Base-by-base conservation (phyloP, 2,329 filamentous ascomycete genomes). In the Lecanosticta acicola region DNA sequence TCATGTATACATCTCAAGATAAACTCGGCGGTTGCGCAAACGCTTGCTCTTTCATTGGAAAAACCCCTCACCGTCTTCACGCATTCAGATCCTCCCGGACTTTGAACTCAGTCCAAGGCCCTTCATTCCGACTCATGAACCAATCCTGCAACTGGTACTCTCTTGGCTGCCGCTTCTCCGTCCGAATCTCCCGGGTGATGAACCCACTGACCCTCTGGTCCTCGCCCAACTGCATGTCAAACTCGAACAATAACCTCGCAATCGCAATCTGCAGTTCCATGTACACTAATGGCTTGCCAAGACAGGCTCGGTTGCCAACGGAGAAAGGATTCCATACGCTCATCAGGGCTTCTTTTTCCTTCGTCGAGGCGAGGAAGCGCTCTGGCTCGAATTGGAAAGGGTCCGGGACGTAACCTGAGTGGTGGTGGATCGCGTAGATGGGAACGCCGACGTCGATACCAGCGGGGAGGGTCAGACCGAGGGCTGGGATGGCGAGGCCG, bases 311-410 rank as follows among this genome's bases (percentile, higher is more conserved):
- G 0, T 83, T 80, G 0, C 84, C 84, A 50, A 86, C 71, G 37
- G 77, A 81, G 57, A 88, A 88, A 1, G 87, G 84, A 51, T 83
- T 87, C 66, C 86, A 91, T 0, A 85, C 85, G 26, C 73, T 75
- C 41, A 83, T 77, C 3, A 58, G 46, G 13, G 53, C 50, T 26
- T 54, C 43, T 21, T 56, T 52, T 0, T 47, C 32, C 34, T 58
- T 49, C 1, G 45, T 45, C 17, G 43, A 33, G 41, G 20, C 32
- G 1, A 64, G 42, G 59, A 59, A 65, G 14, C 62, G 50, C 16
- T 54, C 50, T 5, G 62, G 62, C 13, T 52, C 39, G 55, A 57
- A 65, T 4, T 36, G 43, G 43, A 59, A 62, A 0, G 62, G 57
- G 1, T 53, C 46, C 3, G 50, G 41, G 43, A 63, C 64, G 45